Conservation (phyloP, 179 eudicot species). For the Amaranthus tricolor region DNA sequence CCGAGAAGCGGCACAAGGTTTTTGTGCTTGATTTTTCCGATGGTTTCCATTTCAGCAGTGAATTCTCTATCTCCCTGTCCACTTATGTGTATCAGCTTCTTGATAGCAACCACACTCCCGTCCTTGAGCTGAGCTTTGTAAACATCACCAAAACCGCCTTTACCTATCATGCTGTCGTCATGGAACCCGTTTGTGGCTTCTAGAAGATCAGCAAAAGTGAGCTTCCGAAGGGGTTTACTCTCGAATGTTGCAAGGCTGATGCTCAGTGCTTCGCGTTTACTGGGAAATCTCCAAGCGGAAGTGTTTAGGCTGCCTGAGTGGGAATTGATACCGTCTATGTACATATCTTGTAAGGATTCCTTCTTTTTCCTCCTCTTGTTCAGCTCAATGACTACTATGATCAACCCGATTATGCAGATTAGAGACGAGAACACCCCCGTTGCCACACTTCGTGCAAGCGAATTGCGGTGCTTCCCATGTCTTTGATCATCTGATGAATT, state of each 20-base stretch:
- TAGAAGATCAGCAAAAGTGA: constrained; percentile 82
- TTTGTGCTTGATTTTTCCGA: constrained; percentile 82
- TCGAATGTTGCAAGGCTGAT: constrained; percentile 79
- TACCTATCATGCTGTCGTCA: constrained; percentile 61
- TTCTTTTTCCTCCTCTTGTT: constrained; percentile 65
- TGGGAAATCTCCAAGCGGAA: constrained; percentile 62
- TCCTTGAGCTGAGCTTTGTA: constrained; percentile 86
- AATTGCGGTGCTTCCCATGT: constrained; percentile 45
- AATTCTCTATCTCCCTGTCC: constrained; percentile 94
- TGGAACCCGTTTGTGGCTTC: constrained; percentile 93
- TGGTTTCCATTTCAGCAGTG: constrained; percentile 95
- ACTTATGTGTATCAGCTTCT: constrained; percentile 77
- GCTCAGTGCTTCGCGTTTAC: constrained; percentile 68
- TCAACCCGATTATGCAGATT: constrained; percentile 66
- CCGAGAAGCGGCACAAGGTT: constrained; percentile 88
- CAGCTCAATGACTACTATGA: constrained; percentile 54
- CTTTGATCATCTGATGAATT: constrained; percentile 37
- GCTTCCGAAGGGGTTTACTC: constrained; percentile 61
- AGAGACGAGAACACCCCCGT: constrained; percentile 70
- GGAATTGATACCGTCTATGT: constrained; percentile 55
- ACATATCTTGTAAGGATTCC: constrained; percentile 45
- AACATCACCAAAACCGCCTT: constrained; percentile 94
- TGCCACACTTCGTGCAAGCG: constrained; percentile 63
- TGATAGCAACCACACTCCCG: constrained; percentile 77
- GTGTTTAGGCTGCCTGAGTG: constrained; percentile 40